These are phyloP conservation scores for Cytospora mali DNA, from an alignment of 2,329 filamentous ascomycete species.

Conservation along the genomic window DNA sequence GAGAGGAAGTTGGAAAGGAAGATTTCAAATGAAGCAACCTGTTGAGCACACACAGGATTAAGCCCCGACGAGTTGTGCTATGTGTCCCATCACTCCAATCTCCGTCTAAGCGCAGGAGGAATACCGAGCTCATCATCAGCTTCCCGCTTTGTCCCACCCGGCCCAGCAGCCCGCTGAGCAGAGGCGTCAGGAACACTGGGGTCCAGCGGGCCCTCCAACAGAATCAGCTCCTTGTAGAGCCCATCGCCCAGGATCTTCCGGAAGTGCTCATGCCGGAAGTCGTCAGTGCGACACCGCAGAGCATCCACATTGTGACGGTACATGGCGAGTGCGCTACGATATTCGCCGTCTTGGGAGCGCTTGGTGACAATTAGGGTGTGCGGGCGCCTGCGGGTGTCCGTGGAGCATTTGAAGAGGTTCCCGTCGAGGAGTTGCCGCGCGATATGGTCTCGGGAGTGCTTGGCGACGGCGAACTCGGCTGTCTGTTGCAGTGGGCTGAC, in stretches of 20 bases:
- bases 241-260: constrained; percentile 4
- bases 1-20: no score
- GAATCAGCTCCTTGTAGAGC: not conserved
- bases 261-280: not conserved
- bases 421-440: not conserved
- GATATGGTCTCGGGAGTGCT: not conserved
- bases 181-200: no score
- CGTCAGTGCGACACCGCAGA: not conserved
- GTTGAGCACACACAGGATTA: no score
- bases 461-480: not conserved
- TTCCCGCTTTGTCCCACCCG: not conserved
- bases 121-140: constrained; percentile 42
- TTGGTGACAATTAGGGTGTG: not conserved
- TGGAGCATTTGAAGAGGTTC: not conserved
- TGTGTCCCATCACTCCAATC: no score
- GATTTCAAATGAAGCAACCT: no score
- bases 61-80: no score
- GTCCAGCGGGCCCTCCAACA: not conserved
- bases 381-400: not conserved
- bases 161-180: not conserved
- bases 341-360: not conserved
- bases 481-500: not conserved
- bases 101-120: not conserved
- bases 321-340: not conserved
- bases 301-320: not conserved